Evolutionary conservation across 176 grass and related monocot genomes (phyloP).

Genomic region (barley (Hordeum vulgare)): MorexV3_pseudomolecules_assembly NC_058520.1:618272634-618273133

Average conservation of each 20-base stretch:
- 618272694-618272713: neutral
- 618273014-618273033: neutral
- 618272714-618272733: neutral
- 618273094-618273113: neutral
- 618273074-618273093: neutral
- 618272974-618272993: neutral
- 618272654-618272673: neutral
- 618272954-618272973: slow-evolving; percentile 13
- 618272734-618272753: neutral
- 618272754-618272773: neutral
- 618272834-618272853: neutral
- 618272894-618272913: slow-evolving; percentile 12
- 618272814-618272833: neutral
- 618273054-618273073: neutral
- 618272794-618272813: neutral
- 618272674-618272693: neutral
- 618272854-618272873: neutral
- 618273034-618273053: neutral
- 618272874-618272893: slow-evolving; percentile 26
- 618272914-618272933: neutral
- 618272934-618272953: slow-evolving; percentile 25
- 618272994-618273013: neutral
- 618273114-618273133: neutral
- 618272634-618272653: neutral
- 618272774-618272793: too few relatives aligned